Base-by-base conservation (phyloP, 169 alveolate genomes). In the Cryptosporidium sp. region DNA sequence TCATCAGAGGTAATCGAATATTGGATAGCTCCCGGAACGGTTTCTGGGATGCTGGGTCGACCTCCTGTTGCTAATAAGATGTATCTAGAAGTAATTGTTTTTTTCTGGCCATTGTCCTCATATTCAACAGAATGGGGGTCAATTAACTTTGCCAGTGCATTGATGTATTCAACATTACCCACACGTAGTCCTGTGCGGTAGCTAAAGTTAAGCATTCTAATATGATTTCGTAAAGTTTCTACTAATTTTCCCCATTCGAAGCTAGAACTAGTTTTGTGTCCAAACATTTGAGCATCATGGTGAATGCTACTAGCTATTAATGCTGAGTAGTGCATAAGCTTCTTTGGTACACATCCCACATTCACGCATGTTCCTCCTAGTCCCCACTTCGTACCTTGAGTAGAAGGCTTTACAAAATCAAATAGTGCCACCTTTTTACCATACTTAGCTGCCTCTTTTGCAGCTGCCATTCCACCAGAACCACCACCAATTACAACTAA, bases 271-370 rank as follows among this genome's bases (percentile, higher is more conserved):
- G 68, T 84, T 1, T 85, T 85, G 65, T 87, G 84, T 33, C 97
- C 96, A 39, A 85, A 84, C 58, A 85, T 91, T 21, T 48, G 39
- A 31, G 94, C 85, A 45, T 94, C 95, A 67, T 94, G 93, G 56
- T 93, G 92, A 68, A 91, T 75, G 29, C 62, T 45, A 70, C 93
- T 97, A 68, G 97, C 97, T 65, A 97, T 70, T 14, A 93, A 48
- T 12, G 97, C 98, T 31, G 99, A 97, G 86, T 95, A 97, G 75
- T 98, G 99, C 99, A 98, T 97, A 91, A 98, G 94, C 92, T 98
- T 98, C 93, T 98, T 98, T 16, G 99, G 99, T 35, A 98, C 98
- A 87, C 99, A 98, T 16, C 99, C 99, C 7, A 98, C 99, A 91
- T 98, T 98, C 12, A 98, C 99, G 85, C 99, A 98, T 8, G 99